These are phyloP conservation scores for Fusarium sp. DNA, from an alignment of 2,329 filamentous ascomycete species.

Conservation along the genomic window DNA sequence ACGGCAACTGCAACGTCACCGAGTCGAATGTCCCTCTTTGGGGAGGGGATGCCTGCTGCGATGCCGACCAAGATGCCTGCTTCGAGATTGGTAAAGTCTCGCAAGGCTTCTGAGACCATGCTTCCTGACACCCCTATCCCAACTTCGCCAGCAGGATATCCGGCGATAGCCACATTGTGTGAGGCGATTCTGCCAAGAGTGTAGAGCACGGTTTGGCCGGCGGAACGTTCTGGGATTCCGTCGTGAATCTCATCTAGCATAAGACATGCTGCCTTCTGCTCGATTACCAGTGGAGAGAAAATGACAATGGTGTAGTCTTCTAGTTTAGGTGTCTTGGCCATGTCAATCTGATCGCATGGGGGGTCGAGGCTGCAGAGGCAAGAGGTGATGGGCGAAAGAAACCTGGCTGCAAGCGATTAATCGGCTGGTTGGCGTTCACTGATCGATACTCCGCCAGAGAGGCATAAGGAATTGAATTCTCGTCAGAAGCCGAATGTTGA, in stretches of 20 bases:
- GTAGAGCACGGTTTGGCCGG: background rate
- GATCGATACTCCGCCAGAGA: background rate
- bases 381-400: background rate
- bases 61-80: background rate
- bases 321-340: background rate
- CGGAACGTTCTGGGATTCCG: background rate
- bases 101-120: background rate
- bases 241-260: background rate
- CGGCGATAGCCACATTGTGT: background rate
- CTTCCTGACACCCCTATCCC: background rate
- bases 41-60: background rate
- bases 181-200: background rate
- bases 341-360: background rate
- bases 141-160: background rate
- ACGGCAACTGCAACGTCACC: background rate
- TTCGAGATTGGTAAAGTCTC: background rate
- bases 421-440: background rate
- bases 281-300: background rate
- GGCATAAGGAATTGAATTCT: background rate
- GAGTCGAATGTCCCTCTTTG: background rate
- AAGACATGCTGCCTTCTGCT: background rate
- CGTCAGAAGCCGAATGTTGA: background rate
- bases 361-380: background rate
- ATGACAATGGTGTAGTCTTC: background rate
- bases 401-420: background rate